Conservation (phyloP, 805 yeast genomes). For the Jamesozyma piceae region DNA sequence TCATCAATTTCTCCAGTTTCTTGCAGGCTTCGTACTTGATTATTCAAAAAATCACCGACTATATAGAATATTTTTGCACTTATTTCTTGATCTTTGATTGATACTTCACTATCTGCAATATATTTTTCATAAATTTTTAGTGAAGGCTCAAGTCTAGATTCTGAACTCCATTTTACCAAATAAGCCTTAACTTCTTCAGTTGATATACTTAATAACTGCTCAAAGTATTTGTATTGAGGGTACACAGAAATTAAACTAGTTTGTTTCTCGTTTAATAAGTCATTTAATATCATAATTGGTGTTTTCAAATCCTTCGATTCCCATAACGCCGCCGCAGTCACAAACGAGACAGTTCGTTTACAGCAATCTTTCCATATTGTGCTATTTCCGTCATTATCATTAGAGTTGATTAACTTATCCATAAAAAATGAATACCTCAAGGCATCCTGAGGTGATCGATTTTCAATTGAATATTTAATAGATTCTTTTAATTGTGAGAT, state of each 20-base stretch:
- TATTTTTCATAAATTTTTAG: constrained; percentile 47
- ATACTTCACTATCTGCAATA: constrained; percentile 33
- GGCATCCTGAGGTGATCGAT: constrained; percentile 18
- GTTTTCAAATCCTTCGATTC: constrained; percentile 43
- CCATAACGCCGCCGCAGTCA: constrained; percentile 58
- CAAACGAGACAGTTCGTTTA: constrained; percentile 24
- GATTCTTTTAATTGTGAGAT: constrained; percentile 6
- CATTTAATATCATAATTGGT: constrained; percentile 44
- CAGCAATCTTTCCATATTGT: constrained; percentile 4
- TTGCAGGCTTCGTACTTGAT: constrained; percentile 42
- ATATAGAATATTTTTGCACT: constrained; percentile 43
- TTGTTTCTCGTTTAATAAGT: constrained; percentile 12
- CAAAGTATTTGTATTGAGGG: background rate
- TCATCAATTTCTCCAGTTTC: constrained; percentile 38
- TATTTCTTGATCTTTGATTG: constrained; percentile 17
- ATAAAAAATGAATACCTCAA: constrained; percentile 12
- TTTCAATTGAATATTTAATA: constrained; percentile 8
- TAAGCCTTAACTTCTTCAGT: constrained; percentile 29
- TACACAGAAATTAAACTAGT: constrained; percentile 3
- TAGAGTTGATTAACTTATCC: constrained; percentile 5
- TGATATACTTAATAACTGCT: constrained; percentile 9
- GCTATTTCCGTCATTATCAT: background rate
- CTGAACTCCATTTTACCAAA: constrained; percentile 61
- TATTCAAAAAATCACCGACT: constrained; percentile 67
- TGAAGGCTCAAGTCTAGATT: constrained; percentile 60